Evolutionary conservation across 305 asterid species (phyloP).

Genomic region (Rubia peregrina): DNA sequence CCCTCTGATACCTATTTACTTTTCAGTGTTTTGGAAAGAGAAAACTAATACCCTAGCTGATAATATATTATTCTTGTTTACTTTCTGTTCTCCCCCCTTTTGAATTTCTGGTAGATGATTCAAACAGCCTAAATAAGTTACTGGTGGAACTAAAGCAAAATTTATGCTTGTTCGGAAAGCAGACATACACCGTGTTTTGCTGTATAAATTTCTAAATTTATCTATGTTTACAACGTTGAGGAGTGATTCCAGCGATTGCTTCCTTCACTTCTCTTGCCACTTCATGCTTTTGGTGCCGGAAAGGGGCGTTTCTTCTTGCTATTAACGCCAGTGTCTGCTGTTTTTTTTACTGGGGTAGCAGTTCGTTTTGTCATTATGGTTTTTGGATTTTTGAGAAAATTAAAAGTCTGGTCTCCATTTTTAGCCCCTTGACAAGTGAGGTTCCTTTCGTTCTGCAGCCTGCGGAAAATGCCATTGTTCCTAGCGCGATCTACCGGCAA

Average conservation of each 20-base stretch:
- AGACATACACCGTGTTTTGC: not conserved
- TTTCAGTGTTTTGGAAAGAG: too few species aligned
- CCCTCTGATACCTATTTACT: too few species aligned
- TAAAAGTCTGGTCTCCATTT: too few species aligned
- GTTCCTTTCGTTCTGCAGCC: too few species aligned
- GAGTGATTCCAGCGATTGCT: not conserved
- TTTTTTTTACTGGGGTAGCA: too few species aligned
- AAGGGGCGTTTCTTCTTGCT: not conserved
- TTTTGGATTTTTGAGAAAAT: not conserved
- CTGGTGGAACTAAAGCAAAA: not conserved
- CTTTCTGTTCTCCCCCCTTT: not conserved
- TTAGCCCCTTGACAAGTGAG: too few species aligned
- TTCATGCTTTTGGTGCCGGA: too few species aligned
- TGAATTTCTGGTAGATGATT: not conserved
- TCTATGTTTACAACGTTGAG: slow-evolving; percentile 8
- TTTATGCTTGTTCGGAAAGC: not conserved
- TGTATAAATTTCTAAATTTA: not conserved
- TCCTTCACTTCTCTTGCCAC: not conserved
- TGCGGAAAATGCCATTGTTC: too few species aligned
- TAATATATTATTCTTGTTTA: not conserved
- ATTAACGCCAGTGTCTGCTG: not conserved
- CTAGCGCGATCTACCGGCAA: too few species aligned
- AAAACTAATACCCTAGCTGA: too few species aligned
- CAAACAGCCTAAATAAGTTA: not conserved
- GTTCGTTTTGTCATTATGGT: not conserved